Evolutionary conservation across 129 eudicot species (phyloP).

Genomic region (Daucus carota): DH1_v3.0 NC_030383.2:9799001-9799500

Average conservation of each 20-base stretch:
- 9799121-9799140: neutral
- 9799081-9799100: neutral
- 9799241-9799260: neutral
- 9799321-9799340: neutral
- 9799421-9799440: slow-evolving; percentile 78
- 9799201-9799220: neutral
- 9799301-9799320: neutral
- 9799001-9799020: fast-evolving
- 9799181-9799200: neutral
- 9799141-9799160: neutral
- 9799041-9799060: neutral
- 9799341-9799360: neutral
- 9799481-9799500: neutral
- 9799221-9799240: neutral
- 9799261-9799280: neutral
- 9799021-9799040: neutral
- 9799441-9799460: slow-evolving; percentile 47
- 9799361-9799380: neutral
- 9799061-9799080: neutral
- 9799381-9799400: neutral
- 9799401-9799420: slow-evolving; percentile 37
- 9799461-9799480: slow-evolving; percentile 6
- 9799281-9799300: neutral
- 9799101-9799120: no score
- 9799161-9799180: no score